Evolutionary conservation across 2,329 filamentous ascomycete genomes (phyloP).

Genomic region (Apiospora pterosperma): DNA sequence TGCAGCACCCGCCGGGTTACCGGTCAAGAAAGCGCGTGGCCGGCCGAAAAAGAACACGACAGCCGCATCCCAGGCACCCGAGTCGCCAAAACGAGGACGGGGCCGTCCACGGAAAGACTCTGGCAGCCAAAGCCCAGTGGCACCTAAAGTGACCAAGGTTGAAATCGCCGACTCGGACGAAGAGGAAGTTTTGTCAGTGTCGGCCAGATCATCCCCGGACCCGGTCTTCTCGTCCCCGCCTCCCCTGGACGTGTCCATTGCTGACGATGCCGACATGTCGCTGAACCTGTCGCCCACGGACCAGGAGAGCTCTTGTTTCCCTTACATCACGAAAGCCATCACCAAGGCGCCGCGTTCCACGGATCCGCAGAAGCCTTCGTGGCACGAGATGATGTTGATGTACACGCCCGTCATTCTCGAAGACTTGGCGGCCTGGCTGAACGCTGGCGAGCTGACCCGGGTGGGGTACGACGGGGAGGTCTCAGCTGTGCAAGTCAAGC

Average conservation of each 20-base stretch:
- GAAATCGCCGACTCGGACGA: slow-evolving; percentile 52
- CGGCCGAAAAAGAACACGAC: slow-evolving; percentile 13
- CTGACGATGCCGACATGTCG: slow-evolving; percentile 39
- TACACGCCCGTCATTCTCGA: slow-evolving; percentile 90
- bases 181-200: slow-evolving; percentile 21
- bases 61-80: neutral
- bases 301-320: slow-evolving; percentile 44
- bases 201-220: slow-evolving; percentile 32
- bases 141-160: slow-evolving; percentile 34
- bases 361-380: slow-evolving; percentile 57
- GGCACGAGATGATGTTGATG: slow-evolving; percentile 90
- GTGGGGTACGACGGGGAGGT: slow-evolving; percentile 66
- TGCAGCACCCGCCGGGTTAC: neutral
- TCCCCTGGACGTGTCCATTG: slow-evolving; percentile 37
- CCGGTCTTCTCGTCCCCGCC: slow-evolving; percentile 42
- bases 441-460: slow-evolving; percentile 61
- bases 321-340: slow-evolving; percentile 53
- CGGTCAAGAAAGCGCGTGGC: slow-evolving; percentile 7
- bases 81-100: slow-evolving; percentile 22
- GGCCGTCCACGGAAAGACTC: slow-evolving; percentile 39
- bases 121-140: slow-evolving; percentile 3
- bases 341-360: slow-evolving; percentile 45
- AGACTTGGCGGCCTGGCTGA: slow-evolving; percentile 80
- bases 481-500: slow-evolving; percentile 65
- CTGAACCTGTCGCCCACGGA: slow-evolving; percentile 39